Base-by-base conservation (phyloP, 2,329 filamentous ascomycete genomes). In the Pseudocercospora fijiensis region DNA sequence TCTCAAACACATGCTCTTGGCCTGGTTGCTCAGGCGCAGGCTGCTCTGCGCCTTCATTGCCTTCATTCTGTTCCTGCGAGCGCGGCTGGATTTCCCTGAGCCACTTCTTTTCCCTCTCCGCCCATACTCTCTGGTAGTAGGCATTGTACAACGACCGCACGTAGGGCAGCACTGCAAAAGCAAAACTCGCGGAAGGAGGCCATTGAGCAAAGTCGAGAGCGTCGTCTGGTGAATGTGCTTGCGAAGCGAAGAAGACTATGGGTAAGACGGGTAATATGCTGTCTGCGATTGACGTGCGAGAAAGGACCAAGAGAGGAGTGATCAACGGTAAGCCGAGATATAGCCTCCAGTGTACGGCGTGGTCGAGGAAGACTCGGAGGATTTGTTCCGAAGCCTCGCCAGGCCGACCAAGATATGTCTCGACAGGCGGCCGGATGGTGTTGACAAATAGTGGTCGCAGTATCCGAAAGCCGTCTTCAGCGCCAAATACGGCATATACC, bases 151-250 rank as follows among this genome's bases (percentile, higher is more conserved):
- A 79, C 30, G 82, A 82, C 58, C 88, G 84, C 2, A 90, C 71
- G 67, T 90, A 90, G 0, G 89, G 89, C 3, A 91, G 76, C 4
- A 86, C 80, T 1, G 87, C 86, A 67, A 91, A 85, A 2, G 86
- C 85, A 68, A 90, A 84, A 26, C 85, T 84, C 13, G 88, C 85
- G 53, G 83, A 86, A 1, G 88, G 88, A 2, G 89, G 87, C 86
- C 86, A 89, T 51, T 85, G 76, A n/a, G 80, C 79, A 52, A 86
- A 76, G 65, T 87, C 82, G 4, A 84, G 74, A 52, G 78, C 65
- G 13, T 80, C 76, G 43, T 74, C 71, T 0, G 75, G 71, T 6
- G 70, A 78, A 67, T 81, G 80, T 43, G 80, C 79, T n/a, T 82
- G 82, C 27, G 80, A 84, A 45, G 81, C 84, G 65, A 85, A 85